These are phyloP conservation scores for Pythium periplocum DNA, from an alignment of 352 stramenopile genomes.

Conservation along the genomic window DNA sequence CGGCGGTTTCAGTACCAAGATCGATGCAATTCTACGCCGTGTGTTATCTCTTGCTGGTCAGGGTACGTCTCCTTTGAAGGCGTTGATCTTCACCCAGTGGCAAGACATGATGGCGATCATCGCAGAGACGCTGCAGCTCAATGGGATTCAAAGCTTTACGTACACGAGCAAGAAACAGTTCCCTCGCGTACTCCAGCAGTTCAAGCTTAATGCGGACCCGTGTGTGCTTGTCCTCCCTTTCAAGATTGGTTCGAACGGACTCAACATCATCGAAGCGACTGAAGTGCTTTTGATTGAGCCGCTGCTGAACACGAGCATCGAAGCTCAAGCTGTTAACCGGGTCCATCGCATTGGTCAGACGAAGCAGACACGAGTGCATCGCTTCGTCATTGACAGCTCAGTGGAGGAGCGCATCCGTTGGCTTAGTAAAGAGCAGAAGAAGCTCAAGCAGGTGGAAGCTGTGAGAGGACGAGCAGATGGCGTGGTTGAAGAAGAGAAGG, in stretches of 20 bases:
- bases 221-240: conserved; percentile 77
- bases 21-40: conserved; percentile 54
- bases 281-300: conserved; percentile 91
- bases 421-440: conserved; percentile 26
- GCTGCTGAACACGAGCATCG: conserved; percentile 79
- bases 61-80: conserved; percentile 65
- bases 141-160: conserved; percentile 69
- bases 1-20: conserved; percentile 61
- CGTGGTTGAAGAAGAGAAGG: conserved; percentile 14
- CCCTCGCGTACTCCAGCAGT: conserved; percentile 34
- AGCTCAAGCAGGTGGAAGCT: neutral
- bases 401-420: conserved; percentile 87
- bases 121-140: conserved; percentile 19
- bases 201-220: conserved; percentile 39
- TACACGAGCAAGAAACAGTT: conserved; percentile 57
- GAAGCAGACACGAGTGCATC: conserved; percentile 72
- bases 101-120: conserved; percentile 74
- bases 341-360: conserved; percentile 90
- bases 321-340: conserved; percentile 86
- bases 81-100: conserved; percentile 91
- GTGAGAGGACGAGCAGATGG: neutral
- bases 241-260: conserved; percentile 86
- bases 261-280: conserved; percentile 91
- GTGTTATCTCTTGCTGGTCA: conserved; percentile 37
- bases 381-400: conserved; percentile 86